Evolutionary conservation across 371 early-diverging fungal genomes (phyloP).

Genomic region (Mucor sp.): DNA sequence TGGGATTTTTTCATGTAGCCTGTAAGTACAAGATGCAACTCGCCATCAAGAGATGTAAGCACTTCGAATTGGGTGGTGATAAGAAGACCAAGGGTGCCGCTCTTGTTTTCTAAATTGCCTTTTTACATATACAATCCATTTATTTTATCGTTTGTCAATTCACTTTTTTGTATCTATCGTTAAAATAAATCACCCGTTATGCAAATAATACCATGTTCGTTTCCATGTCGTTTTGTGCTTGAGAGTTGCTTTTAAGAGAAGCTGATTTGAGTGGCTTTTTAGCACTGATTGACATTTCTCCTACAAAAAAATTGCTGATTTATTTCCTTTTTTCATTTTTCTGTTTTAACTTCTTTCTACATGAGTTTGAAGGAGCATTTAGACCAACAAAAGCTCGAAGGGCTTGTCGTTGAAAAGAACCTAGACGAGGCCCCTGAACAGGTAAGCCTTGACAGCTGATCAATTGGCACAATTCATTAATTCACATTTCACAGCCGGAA

Average conservation of each 20-base stretch:
- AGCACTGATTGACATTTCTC: background rate
- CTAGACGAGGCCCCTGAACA: background rate
- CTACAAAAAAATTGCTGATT: background rate
- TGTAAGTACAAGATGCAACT: conserved; percentile 98
- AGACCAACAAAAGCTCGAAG: background rate
- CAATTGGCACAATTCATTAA: background rate
- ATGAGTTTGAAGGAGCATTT: conserved; percentile 5
- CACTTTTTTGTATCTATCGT: background rate
- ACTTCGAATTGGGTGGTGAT: conserved; percentile 99
- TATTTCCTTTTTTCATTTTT: background rate
- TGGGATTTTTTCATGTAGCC: conserved; percentile 30
- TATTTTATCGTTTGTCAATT: background rate
- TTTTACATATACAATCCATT: background rate
- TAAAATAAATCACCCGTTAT: conserved; percentile 5
- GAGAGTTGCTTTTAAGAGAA: background rate
- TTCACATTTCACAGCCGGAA: background rate
- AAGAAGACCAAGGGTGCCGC: conserved; percentile 89
- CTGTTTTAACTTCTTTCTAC: background rate
- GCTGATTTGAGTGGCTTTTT: background rate
- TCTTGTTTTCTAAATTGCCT: conserved; percentile 68
- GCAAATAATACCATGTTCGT: background rate
- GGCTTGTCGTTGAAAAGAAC: background rate
- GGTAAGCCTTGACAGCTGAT: background rate
- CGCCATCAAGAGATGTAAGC: conserved; percentile 99
- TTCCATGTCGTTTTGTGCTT: background rate